Evolutionary conservation across 1,139 yeast species (phyloP), one percentile per base, ranked within the genome.

Genomic region (Geotrichum bryndzae): DNA sequence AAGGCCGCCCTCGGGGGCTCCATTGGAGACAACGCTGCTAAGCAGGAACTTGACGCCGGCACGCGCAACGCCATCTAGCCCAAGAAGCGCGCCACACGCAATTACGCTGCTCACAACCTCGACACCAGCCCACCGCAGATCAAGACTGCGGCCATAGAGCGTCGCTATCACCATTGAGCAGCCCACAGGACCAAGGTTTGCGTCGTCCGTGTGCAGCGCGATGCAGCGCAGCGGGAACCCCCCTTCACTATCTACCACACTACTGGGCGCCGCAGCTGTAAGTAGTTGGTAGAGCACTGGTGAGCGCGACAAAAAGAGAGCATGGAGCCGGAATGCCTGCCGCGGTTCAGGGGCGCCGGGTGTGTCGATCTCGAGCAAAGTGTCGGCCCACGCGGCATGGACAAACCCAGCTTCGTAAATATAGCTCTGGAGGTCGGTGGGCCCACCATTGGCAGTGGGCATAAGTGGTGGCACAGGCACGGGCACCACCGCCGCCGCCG

Each of bases 171-270:
- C 73, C 68, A 73, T 68, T 2, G 74, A 68, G 38, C 74, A 59
- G 11, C 74, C 64, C 25, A 69, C 64, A 11, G 69, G 66, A n/a
- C 83, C 83, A 69, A 81, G 77, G 68, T 79, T 80, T 62, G 80
- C 82, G 71, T 83, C 86, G 64, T 80, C 79, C 27, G 82, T 82
- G 41, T 82, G 77, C 68, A 83, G 77, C 51, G 81, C 80, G 53
- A 83, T 83, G 65, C 81, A 83, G 66, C 82, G 79, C 18, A 84
- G 68, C 23, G 70, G 71, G 23, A 41, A 41, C 48, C 48, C 48
- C 18, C 48, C 48, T 3, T 41, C 33, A 58, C 59, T 33, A 63
- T 66, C 48, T 2, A 18, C 48, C 25, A 53, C 41, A 1, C 29
- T 31, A 15, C 22, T 8, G 3, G 52, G 52, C 11, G 65, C 67